Percentiles rank a stretch among this genome's conserved stretches.
phyloP scores from a whole-genome alignment of 495 filamentous ascomycete genomes.

The Xanthoparmelia taractica region DNA sequence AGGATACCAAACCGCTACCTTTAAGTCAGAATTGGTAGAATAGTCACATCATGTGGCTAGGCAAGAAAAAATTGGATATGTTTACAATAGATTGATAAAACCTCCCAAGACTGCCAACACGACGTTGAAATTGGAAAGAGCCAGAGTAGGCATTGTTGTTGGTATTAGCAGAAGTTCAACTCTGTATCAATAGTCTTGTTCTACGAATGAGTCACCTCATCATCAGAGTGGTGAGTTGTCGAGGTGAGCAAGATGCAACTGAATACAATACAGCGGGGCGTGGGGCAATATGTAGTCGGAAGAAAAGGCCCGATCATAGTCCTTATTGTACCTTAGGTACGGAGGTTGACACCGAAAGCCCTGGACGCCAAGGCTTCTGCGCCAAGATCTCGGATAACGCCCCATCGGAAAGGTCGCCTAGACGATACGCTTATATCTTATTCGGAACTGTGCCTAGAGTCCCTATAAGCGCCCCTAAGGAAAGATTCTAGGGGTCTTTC shows the following conservation, averaged over 20 bases:
- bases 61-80: not conserved
- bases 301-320: too few relatives aligned
- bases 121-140: conserved; percentile 80
- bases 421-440: too few relatives aligned
- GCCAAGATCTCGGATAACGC: too few relatives aligned
- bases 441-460: too few relatives aligned
- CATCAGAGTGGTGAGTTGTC: not conserved
- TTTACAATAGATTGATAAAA: conserved; percentile 70
- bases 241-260: not conserved
- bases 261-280: too few relatives aligned
- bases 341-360: too few relatives aligned
- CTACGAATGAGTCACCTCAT: not conserved
- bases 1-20: conserved; percentile 63
- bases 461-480: too few relatives aligned
- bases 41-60: not conserved
- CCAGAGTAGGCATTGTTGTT: conserved; percentile 66
- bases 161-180: not conserved
- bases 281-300: not conserved
- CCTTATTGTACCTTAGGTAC: too few relatives aligned
- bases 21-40: not conserved
- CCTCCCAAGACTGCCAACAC: conserved; percentile 70
- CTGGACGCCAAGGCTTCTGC: too few relatives aligned
- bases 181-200: not conserved
- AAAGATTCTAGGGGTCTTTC: too few relatives aligned
- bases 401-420: too few relatives aligned